Evolutionary conservation across 2,329 filamentous ascomycete genomes (phyloP), one percentile per base, ranked within the genome.

Genomic region (Sporothrix luriei): DNA sequence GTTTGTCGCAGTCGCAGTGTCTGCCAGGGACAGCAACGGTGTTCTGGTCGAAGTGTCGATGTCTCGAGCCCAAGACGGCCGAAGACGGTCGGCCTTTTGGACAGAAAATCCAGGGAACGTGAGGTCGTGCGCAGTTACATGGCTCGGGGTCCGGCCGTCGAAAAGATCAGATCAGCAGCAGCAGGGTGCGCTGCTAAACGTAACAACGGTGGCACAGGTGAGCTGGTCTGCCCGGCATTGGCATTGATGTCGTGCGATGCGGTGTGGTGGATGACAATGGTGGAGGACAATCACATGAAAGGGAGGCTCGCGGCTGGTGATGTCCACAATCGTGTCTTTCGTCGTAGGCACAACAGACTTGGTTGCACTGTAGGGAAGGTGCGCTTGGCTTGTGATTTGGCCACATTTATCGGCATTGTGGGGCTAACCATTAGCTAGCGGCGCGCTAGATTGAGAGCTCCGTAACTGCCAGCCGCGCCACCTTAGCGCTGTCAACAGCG

Each of bases 211-310:
- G n/a, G 13, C 9, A 40, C 38, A 46, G 38, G 57, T 16, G 38
- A 14, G 10, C 33, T 61, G 33, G 55, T 43, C 33, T 14, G 55
- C 21, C n/a, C 38, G 19, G 24, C 51, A 54, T 13, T n/a, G 19
- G 24, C 51, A 54, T 13, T n/a, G 29, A 13, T 33, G 38, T 62
- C 38, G 57, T 62, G 57, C 57, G 57, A 62, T 62, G 57, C 54
- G 38, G 38, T 43, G 11, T 57, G 29, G 4, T 59, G 33, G 57
- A 62, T 24, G 51, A 29, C 51, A 54, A n/a, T n/a, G n/a, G n/a
- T n/a, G n/a, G n/a, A n/a, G n/a, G n/a, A n/a, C n/a, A 62, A 62
- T 62, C 57, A 62, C 57, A 62, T 62, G 57, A 62, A 62, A 62
- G 57, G 16, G 24, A 33, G 57, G 14, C 52, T 57, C 26, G 51